phyloP scores from a whole-genome alignment of 805 yeast genomes.

The Schizosaccharomyces octosporus region DNA sequence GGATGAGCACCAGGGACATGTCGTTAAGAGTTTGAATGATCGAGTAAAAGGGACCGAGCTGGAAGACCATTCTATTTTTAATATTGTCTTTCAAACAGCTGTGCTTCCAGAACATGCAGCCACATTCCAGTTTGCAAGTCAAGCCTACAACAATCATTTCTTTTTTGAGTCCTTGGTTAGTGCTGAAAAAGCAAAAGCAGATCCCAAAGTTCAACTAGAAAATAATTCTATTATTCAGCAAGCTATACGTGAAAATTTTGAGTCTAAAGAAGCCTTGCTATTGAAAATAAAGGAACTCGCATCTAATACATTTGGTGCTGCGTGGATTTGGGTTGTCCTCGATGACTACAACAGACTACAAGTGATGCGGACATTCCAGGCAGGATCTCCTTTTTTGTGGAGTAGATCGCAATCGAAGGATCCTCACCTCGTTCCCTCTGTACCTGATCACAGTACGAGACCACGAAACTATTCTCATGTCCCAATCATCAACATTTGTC shows the following conservation, averaged over 20 bases:
- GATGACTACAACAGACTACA: conserved; percentile 25
- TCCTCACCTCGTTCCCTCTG: neutral
- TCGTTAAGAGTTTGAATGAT: conserved; percentile 11
- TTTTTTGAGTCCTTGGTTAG: conserved; percentile 22
- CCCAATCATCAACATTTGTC: conserved; percentile 52
- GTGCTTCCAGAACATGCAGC: conserved; percentile 38
- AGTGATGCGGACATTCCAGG: conserved; percentile 63
- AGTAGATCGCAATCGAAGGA: conserved; percentile 5
- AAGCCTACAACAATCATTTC: conserved; percentile 72
- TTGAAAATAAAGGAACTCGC: conserved; percentile 47
- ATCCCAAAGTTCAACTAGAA: neutral
- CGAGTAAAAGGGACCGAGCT: conserved; percentile 3
- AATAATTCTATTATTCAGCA: conserved; percentile 5
- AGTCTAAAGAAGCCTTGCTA: conserved; percentile 51
- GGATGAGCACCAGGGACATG: conserved; percentile 51
- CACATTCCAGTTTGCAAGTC: conserved; percentile 64
- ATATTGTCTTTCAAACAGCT: conserved; percentile 26
- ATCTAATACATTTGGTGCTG: conserved; percentile 57
- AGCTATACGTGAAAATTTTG: conserved; percentile 40
- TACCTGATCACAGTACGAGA: neutral
- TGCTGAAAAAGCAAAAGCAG: neutral
- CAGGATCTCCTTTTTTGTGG: conserved; percentile 47
- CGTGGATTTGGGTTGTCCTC: conserved; percentile 73
- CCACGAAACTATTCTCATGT: conserved; percentile 13
- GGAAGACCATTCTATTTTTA: conserved; percentile 7